These are phyloP conservation scores for Globisporangium nunn DNA, from an alignment of 352 stramenopile genomes.

Conservation along the genomic window DNA sequence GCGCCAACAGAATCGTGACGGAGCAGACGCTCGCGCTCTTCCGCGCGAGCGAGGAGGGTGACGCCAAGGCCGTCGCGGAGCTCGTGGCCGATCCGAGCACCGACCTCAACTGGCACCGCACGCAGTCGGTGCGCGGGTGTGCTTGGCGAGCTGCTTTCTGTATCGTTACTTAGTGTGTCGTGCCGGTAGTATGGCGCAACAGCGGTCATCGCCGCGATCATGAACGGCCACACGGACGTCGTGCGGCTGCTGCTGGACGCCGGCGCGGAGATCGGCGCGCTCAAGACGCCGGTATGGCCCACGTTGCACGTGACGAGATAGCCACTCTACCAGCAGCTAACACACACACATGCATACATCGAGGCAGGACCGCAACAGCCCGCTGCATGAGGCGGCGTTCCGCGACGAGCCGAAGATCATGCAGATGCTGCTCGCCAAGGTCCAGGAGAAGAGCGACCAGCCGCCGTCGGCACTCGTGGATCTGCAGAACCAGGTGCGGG, in stretches of 20 bases:
- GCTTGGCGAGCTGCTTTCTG: too few species aligned
- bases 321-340: not conserved
- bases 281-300: constrained; percentile 55
- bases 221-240: constrained; percentile 46
- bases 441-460: constrained; percentile 38
- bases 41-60: constrained; percentile 41
- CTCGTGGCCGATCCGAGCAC: constrained; percentile 35
- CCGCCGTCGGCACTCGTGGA: constrained; percentile 32
- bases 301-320: not conserved
- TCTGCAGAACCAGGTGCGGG: constrained; percentile 45
- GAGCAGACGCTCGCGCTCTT: constrained; percentile 56
- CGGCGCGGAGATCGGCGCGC: constrained; percentile 44
- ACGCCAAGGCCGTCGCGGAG: constrained; percentile 31
- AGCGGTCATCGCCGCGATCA: constrained; percentile 58
- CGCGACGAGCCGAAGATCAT: constrained; percentile 45
- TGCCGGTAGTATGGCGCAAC: constrained; percentile 57
- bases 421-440: constrained; percentile 36
- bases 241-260: constrained; percentile 50
- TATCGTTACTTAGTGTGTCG: not conserved
- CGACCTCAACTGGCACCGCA: constrained; percentile 72
- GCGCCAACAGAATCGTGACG: constrained; percentile 51
- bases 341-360: not conserved
- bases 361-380: constrained; percentile 64
- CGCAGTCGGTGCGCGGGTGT: constrained; percentile 33
- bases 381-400: constrained; percentile 63